A percentile compares a stretch with the other conserved stretches of the same genome.
phyloP scores from a whole-genome alignment of 345 rosid genomes.

The Linum tenue region DNA sequence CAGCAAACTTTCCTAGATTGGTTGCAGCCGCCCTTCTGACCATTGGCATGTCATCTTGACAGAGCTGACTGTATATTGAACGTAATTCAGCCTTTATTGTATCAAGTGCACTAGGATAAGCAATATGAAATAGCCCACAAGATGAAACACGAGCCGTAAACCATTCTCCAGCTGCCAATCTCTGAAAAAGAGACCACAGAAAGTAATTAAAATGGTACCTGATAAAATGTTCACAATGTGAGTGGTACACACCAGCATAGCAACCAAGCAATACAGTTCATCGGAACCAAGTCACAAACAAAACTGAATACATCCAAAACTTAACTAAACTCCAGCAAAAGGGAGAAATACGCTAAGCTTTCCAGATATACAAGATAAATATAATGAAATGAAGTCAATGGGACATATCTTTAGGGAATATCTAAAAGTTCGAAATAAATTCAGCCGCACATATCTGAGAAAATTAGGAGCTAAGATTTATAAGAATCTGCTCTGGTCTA shows the following conservation, averaged over 20 bases:
- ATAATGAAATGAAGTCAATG: too few relatives aligned
- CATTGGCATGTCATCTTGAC: constrained; percentile 99
- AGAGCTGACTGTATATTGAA: constrained; percentile 56
- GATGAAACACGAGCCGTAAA: constrained; percentile 91
- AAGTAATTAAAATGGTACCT: neutral
- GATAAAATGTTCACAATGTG: neutral
- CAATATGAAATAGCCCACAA: constrained; percentile 86
- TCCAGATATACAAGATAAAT: neutral
- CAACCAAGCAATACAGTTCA: neutral
- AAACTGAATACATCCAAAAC: too few relatives aligned
- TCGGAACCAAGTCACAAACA: neutral
- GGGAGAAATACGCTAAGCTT: neutral
- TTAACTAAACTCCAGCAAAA: too few relatives aligned
- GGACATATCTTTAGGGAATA: too few relatives aligned
- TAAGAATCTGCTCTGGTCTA: neutral
- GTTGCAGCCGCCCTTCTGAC: constrained; percentile 95
- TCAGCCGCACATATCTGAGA: neutral
- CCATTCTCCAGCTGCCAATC: constrained; percentile 97
- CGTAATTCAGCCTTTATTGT: constrained; percentile 59
- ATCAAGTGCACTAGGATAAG: constrained; percentile 84
- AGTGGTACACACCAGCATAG: neutral
- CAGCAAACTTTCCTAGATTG: constrained; percentile 89
- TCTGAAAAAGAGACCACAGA: constrained; percentile 27
- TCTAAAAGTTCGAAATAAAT: too few relatives aligned
- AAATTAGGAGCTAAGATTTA: neutral